phyloP scores from a whole-genome alignment of 2,329 filamentous ascomycete genomes.

The Cytospora piceae region DNA sequence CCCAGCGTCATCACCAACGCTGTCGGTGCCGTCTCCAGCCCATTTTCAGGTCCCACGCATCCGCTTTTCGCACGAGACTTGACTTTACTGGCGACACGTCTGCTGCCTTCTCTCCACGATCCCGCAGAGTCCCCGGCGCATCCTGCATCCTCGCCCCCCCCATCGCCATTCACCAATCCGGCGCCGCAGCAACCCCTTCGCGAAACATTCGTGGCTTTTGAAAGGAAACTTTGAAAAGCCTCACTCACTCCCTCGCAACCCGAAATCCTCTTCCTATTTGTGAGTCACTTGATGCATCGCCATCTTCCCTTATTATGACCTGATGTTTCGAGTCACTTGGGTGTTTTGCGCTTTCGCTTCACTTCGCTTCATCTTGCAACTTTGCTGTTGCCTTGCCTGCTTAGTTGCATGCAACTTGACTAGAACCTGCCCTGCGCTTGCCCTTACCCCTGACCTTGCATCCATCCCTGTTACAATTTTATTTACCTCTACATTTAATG shows the following conservation, averaged over 20 bases:
- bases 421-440: background rate
- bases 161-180: slow-evolving; percentile 34
- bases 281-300: slow-evolving; percentile 36
- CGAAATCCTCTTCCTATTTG: slow-evolving; percentile 29
- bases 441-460: slow-evolving; percentile 20
- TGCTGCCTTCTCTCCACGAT: slow-evolving; percentile 33
- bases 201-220: slow-evolving; percentile 8
- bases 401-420: slow-evolving; percentile 12
- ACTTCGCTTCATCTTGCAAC: slow-evolving; percentile 3
- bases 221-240: slow-evolving; percentile 19
- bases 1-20: slow-evolving; percentile 31
- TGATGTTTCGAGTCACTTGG: background rate
- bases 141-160: slow-evolving; percentile 36
- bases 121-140: slow-evolving; percentile 34
- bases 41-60: slow-evolving; percentile 30
- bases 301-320: slow-evolving; percentile 8
- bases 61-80: slow-evolving; percentile 29
- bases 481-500: slow-evolving; percentile 20
- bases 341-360: background rate
- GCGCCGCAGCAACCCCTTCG: slow-evolving; percentile 32
- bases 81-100: slow-evolving; percentile 32
- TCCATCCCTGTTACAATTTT: slow-evolving; percentile 28
- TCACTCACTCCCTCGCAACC: slow-evolving; percentile 28
- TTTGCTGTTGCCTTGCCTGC: slow-evolving; percentile 23
- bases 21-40: slow-evolving; percentile 35